phyloP scores from a whole-genome alignment of 306 rosid genomes.

The Malus orientalis region DNA sequence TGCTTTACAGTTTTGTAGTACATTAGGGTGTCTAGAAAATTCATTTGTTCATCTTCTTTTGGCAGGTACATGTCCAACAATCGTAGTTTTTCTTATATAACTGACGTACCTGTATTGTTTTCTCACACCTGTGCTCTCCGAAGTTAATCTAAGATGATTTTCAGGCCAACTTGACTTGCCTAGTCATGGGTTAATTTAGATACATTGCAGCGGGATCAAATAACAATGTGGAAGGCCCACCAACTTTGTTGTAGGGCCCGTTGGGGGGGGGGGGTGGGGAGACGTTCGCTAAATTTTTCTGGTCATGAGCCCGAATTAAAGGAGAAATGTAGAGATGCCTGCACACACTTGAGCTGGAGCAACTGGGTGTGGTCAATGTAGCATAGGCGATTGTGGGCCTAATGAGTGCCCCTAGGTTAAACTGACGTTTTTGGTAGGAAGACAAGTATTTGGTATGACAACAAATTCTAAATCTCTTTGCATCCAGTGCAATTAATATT shows the following conservation, averaged over 20 bases:
- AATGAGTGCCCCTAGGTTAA: not conserved
- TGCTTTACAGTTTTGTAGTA: not conserved
- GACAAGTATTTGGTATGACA: constrained; percentile 2
- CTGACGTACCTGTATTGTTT: not conserved
- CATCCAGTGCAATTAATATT: not conserved
- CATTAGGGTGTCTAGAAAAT: not conserved
- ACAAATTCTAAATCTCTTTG: constrained; percentile 10
- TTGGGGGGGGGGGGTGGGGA: not conserved
- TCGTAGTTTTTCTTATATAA: not conserved
- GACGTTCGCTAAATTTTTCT: not conserved
- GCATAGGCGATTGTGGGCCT: not conserved
- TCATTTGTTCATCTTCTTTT: not conserved
- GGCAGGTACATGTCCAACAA: not conserved
- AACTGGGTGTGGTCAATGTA: not conserved
- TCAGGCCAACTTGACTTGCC: not conserved
- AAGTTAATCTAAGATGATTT: not conserved
- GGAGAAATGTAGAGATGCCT: not conserved
- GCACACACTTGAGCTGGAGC: not conserved
- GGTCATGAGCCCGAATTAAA: not conserved
- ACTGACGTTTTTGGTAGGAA: not conserved
- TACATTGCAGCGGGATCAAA: not conserved
- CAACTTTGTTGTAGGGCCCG: not conserved
- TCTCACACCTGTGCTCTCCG: not conserved
- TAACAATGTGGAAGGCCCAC: not conserved
- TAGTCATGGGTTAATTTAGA: not conserved